Percentiles rank a stretch among this genome's conserved stretches.
phyloP scores from a whole-genome alignment of 306 rosid species.

The Fragaria vesca region DNA sequence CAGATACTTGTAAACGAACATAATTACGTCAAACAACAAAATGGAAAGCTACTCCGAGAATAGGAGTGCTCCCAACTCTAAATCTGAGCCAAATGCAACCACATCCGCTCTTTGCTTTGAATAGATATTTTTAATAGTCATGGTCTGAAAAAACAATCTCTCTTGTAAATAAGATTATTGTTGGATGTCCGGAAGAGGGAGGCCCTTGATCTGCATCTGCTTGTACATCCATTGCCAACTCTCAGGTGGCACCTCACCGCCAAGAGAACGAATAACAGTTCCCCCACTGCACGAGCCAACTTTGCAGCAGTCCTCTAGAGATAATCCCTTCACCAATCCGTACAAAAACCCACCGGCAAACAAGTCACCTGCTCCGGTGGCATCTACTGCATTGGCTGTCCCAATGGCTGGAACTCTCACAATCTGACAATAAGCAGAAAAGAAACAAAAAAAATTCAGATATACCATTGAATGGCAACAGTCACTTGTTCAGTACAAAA shows the following conservation, averaged over 20 bases:
- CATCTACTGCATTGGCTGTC: slow-evolving; percentile 68
- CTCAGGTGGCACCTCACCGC: slow-evolving; percentile 83
- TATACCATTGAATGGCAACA: slow-evolving; percentile 2
- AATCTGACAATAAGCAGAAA: slow-evolving; percentile 36
- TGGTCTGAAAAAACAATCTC: neutral
- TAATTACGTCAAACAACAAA: neutral
- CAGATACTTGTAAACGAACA: neutral
- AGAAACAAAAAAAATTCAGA: neutral
- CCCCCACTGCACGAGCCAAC: slow-evolving; percentile 95
- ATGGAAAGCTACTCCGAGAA: neutral
- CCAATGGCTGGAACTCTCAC: slow-evolving; percentile 77
- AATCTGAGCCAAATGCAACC: slow-evolving; percentile 16
- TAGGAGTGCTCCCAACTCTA: neutral
- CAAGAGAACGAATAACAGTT: slow-evolving; percentile 78
- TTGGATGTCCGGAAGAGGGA: slow-evolving; percentile 42
- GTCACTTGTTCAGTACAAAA: neutral
- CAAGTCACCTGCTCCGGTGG: slow-evolving; percentile 98
- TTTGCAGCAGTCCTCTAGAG: slow-evolving; percentile 87
- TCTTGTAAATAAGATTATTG: slow-evolving; percentile 23
- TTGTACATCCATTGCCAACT: slow-evolving; percentile 93
- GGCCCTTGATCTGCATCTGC: slow-evolving; percentile 74
- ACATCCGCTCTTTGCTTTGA: slow-evolving; percentile 15
- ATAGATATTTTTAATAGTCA: slow-evolving; percentile 9
- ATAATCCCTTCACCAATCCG: slow-evolving; percentile 74
- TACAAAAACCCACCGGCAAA: slow-evolving; percentile 95